Conservation (phyloP, 352 stramenopile species). For the Phytopythium cucurbitacearum region DNA sequence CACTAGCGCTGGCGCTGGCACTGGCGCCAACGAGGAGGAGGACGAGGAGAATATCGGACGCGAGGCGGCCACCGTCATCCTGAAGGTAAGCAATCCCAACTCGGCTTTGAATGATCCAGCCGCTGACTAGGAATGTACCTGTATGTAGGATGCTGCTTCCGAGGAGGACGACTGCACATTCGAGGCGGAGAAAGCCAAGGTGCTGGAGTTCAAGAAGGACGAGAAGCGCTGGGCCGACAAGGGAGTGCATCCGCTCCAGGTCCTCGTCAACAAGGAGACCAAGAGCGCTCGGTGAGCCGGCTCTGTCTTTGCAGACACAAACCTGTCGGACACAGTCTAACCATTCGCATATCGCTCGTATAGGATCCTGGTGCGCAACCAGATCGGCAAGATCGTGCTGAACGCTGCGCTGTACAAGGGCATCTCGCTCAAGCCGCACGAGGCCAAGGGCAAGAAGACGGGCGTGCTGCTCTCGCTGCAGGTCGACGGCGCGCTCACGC, state of each 20-base stretch:
- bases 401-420: constrained; percentile 83
- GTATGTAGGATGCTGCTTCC: constrained; percentile 42
- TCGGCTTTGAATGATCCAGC: not conserved
- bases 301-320: not conserved
- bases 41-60: constrained; percentile 80
- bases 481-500: constrained; percentile 42
- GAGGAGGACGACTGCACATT: constrained; percentile 77
- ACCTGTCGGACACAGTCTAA: not conserved
- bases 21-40: constrained; percentile 33
- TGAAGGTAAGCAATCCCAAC: constrained; percentile 53
- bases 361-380: constrained; percentile 77
- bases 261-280: constrained; percentile 73
- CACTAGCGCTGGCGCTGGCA: constrained; percentile 5
- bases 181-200: constrained; percentile 70
- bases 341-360: not conserved
- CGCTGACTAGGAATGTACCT: not conserved
- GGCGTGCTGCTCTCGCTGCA: constrained; percentile 66
- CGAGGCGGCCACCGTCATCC: constrained; percentile 81
- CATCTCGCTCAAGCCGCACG: constrained; percentile 50
- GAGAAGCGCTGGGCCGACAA: constrained; percentile 88
- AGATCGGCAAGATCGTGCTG: constrained; percentile 86
- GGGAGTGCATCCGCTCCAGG: constrained; percentile 71
- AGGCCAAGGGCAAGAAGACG: constrained; percentile 77
- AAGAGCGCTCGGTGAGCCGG: constrained; percentile 47
- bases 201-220: constrained; percentile 85